Evolutionary conservation across 768 basidiomycete species (phyloP), one percentile per base, ranked within the genome.

Genomic region (Boletus sp.): DNA sequence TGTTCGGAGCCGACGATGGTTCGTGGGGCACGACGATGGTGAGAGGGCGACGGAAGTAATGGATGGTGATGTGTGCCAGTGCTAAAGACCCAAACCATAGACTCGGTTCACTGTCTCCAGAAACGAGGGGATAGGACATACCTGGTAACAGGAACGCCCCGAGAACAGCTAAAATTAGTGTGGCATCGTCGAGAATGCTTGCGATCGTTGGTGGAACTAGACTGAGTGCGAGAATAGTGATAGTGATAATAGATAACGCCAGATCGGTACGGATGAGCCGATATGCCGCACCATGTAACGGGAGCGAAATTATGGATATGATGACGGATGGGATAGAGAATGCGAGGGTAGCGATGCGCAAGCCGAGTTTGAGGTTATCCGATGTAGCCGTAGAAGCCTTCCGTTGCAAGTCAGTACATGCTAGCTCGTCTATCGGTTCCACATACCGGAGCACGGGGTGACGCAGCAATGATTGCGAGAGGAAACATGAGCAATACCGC

Each of bases 1-100:
- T 64, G 24, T 32, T 56, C 24, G 61, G 61, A 35, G 17, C 56
- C 12, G 67, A 64, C 14, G 64, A 47, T 3, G 75, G 76, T 40
- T 69, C 77, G 15, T 77, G 74, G n/a, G 85, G 88, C 37, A 94
- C 80, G 54, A 96, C 80, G 66, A 97, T 97, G 0, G 90, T 78
- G 4, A 94, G 77, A 2, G 94, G 94, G 3, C 85, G 84, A 56
- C 85, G 85, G 75, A 97, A 87, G 67, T 92, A 86, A 75, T 96
- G 94, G 5, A 86, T 84, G 29, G 81, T 80, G 61, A 96, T 84
- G 73, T 95, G 93, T 52, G 90, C 73, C 48, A 92, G 66, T 15
- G 92, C 89, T 81, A 67, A 49, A 36, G 47, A 28, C 18, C 17
- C 44, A 40, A 44, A 51, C 15, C 32, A 54, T 30, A 30, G 44